Evolutionary conservation across 306 rosid genomes (phyloP).

Genomic region (Rubus idaeus): DNA sequence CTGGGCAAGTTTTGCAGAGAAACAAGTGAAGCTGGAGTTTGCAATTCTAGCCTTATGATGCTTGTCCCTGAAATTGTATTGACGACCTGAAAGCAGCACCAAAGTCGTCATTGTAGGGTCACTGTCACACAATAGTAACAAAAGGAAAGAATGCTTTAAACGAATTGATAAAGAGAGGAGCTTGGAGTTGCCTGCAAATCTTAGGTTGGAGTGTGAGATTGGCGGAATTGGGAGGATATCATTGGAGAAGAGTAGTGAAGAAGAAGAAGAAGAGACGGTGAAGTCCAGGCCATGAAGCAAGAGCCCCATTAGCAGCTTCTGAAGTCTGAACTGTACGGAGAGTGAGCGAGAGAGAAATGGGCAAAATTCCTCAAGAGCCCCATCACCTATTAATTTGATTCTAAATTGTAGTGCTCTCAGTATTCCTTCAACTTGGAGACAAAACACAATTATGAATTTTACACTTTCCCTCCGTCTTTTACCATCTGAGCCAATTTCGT

Average conservation of each 20-base stretch:
- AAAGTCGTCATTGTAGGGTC: background rate
- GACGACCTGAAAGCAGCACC: constrained; percentile 26
- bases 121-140: background rate
- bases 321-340: too few relatives aligned
- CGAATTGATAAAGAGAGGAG: background rate
- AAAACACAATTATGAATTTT: too few relatives aligned
- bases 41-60: constrained; percentile 13
- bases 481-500: too few relatives aligned
- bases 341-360: background rate
- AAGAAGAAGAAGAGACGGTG: constrained; percentile 3
- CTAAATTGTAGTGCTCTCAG: too few relatives aligned
- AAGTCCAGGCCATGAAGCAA: background rate
- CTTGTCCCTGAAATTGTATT: constrained; percentile 22
- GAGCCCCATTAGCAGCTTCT: constrained; percentile 11
- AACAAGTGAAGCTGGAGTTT: constrained; percentile 26
- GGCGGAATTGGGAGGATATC: background rate
- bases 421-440: too few relatives aligned
- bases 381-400: too few relatives aligned
- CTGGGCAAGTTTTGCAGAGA: constrained; percentile 4
- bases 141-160: background rate
- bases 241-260: constrained; percentile 14
- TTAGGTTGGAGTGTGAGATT: constrained; percentile 18
- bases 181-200: constrained; percentile 30
- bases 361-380: too few relatives aligned
- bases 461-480: too few relatives aligned